A percentile compares a stretch with the other conserved stretches of the same genome.
These are phyloP conservation scores for Lactifluus hygrophoroides DNA, from an alignment of 768 basidiomycete genomes.

Conservation along the genomic window DNA sequence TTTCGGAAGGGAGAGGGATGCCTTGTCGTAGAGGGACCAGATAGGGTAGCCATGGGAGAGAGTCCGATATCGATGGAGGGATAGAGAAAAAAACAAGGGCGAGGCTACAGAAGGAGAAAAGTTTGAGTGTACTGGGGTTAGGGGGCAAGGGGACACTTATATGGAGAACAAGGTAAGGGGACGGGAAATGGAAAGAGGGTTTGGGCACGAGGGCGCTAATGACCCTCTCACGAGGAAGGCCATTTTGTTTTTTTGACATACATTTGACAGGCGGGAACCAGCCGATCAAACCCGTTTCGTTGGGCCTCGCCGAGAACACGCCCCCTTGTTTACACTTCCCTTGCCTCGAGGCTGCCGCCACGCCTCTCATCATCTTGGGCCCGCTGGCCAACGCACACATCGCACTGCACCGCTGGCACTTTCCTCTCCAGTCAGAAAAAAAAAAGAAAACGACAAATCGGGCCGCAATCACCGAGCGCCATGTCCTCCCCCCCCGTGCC, in stretches of 20 bases:
- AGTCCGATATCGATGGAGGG: constrained; percentile 16
- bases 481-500: background rate
- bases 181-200: background rate
- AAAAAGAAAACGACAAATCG: constrained; percentile 7
- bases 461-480: constrained; percentile 15
- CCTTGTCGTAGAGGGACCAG: constrained; percentile 23
- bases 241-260: constrained; percentile 4
- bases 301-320: constrained; percentile 11
- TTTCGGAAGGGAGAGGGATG: constrained; percentile 27
- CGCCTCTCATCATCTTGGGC: background rate
- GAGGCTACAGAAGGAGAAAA: constrained; percentile 17
- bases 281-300: constrained; percentile 6
- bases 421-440: constrained; percentile 5
- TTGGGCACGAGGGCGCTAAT: constrained; percentile 9
- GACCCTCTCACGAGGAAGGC: constrained; percentile 8
- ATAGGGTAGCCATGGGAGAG: constrained; percentile 25
- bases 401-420: background rate
- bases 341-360: constrained; percentile 8
- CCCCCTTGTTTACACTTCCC: background rate
- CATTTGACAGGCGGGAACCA: constrained; percentile 12
- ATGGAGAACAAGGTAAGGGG: constrained; percentile 1
- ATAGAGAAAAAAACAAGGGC: no score
- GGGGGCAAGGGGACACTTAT: constrained; percentile 7
- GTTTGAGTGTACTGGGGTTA: constrained; percentile 9
- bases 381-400: background rate